Evolutionary conservation across 148 eudicot genomes (phyloP), one percentile per base, ranked within the genome.

Genomic region (Arctostaphylos glauca): DNA sequence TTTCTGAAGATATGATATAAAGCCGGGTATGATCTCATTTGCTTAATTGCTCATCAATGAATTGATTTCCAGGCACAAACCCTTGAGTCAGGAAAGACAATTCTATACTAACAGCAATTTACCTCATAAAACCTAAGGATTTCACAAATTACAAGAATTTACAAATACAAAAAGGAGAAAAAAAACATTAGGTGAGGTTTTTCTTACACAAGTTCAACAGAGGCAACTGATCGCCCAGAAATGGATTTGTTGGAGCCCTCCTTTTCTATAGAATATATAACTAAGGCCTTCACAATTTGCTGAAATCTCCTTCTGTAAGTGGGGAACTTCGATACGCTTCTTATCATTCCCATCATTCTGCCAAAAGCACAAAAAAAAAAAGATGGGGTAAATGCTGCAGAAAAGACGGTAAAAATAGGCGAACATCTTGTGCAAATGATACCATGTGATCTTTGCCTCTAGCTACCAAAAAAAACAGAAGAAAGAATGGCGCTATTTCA

Each of bases 281-380:
- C 56, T 81, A 96, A 87, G 12, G 84, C 83, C 88, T 96, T 96
- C 59, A 96, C 87, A 19, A 93, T 86, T 19, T 91, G 91, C 7
- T 92, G 90, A 83, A 79, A 94, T 86, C 62, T 88, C 83, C 97
- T 89, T 81, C 99, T 89, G 83, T 92, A 92, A 25, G 97, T 96
- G n/a, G 98, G 98, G 78, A 96, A 88, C 85, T 90, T 77, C 6
- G 80, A 54, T 41, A 77, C 10, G n/a, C 80, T 77, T 77, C 66
- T 77, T 41, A 41, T 41, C 80, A 77, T 77, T 77, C 80, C 80
- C 9, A 43, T 55, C 80, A 77, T 82, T 91, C 99, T 96, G 91
- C 84, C 85, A 87, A 23, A 81, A 31, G 10, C 31, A 56, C 38
- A 12, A 50, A 13, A 64, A 21, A 4, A 12, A 1, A 49, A 50